Percentiles rank a stretch among this genome's conserved stretches.
Evolutionary conservation across 495 filamentous ascomycete species (phyloP).

Genomic region (Ramalina peruviana): DNA sequence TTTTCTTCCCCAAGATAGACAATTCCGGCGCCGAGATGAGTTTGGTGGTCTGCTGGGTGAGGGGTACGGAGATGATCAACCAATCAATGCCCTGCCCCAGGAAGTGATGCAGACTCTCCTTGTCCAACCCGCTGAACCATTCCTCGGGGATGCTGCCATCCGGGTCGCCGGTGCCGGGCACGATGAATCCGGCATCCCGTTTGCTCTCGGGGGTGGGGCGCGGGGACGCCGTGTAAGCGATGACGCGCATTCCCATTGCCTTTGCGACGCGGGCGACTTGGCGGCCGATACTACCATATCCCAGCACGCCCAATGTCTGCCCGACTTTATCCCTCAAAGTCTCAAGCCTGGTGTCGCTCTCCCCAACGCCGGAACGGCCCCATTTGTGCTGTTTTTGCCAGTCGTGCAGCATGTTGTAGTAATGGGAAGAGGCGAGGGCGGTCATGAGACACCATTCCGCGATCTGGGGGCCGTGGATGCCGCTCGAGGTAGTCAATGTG

Average conservation of each 20-base stretch:
- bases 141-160: slow-evolving; percentile 54
- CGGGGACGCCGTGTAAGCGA: slow-evolving; percentile 56
- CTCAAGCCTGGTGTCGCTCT: not conserved
- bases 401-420: slow-evolving; percentile 33
- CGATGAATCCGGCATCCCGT: slow-evolving; percentile 50
- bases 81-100: slow-evolving; percentile 56
- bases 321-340: slow-evolving; percentile 36
- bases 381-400: slow-evolving; percentile 31
- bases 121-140: slow-evolving; percentile 59
- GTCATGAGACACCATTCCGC: slow-evolving; percentile 60
- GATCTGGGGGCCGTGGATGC: slow-evolving; percentile 74
- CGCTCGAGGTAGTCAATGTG: slow-evolving; percentile 55
- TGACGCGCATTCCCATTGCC: slow-evolving; percentile 65
- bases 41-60: slow-evolving; percentile 52
- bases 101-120: slow-evolving; percentile 48
- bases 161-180: slow-evolving; percentile 63
- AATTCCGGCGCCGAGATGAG: slow-evolving; percentile 55
- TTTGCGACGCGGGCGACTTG: slow-evolving; percentile 56
- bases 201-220: slow-evolving; percentile 37
- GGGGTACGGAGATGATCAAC: slow-evolving; percentile 58
- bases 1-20: slow-evolving; percentile 35
- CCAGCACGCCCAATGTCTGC: slow-evolving; percentile 56
- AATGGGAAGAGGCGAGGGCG: slow-evolving; percentile 39
- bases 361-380: slow-evolving; percentile 9
- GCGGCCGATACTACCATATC: slow-evolving; percentile 74